These are phyloP conservation scores for Scedosporium aurantiacum DNA, from an alignment of 2,329 filamentous ascomycete species.

Conservation along the genomic window DNA sequence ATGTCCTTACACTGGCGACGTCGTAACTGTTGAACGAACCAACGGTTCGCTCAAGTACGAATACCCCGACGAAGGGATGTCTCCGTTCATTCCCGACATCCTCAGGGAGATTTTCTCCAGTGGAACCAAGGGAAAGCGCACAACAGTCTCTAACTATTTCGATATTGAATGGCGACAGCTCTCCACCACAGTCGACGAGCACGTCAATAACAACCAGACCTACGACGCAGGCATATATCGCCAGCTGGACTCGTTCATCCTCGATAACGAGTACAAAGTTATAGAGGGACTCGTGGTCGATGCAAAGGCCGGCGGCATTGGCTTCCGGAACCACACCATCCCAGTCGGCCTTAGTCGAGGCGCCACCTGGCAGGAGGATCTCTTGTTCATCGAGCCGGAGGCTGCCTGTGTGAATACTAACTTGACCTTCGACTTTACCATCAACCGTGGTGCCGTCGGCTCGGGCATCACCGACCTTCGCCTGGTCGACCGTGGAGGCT, in stretches of 20 bases:
- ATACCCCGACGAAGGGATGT: conserved; percentile 9
- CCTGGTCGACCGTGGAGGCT: conserved; percentile 31
- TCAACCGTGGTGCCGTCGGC: conserved; percentile 10
- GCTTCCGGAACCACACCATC: conserved; percentile 32
- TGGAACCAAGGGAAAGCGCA: conserved; percentile 15
- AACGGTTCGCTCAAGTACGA: conserved; percentile 14
- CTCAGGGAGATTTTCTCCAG: conserved; percentile 26
- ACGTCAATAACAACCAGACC: conserved; percentile 19
- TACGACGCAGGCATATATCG: conserved; percentile 17
- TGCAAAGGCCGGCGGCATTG: conserved; percentile 27
- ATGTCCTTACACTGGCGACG: conserved; percentile 14
- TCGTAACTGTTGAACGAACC: conserved; percentile 10
- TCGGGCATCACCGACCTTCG: conserved; percentile 14
- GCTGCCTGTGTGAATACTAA: conserved; percentile 31
- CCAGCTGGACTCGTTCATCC: conserved; percentile 16
- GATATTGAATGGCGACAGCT: conserved; percentile 25
- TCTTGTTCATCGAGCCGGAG: conserved; percentile 35
- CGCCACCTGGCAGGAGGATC: conserved; percentile 32
- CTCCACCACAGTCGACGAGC: conserved; percentile 11
- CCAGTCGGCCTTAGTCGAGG: conserved; percentile 23
- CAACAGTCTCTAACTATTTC: conserved; percentile 29
- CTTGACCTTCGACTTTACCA: conserved; percentile 28
- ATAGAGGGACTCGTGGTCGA: conserved; percentile 35
- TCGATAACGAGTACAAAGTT: conserved; percentile 19
- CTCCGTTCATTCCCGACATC: conserved; percentile 19